Base-by-base conservation (phyloP, 2,329 filamentous ascomycete species). In the Colletotrichum neosansevieriae region DNA sequence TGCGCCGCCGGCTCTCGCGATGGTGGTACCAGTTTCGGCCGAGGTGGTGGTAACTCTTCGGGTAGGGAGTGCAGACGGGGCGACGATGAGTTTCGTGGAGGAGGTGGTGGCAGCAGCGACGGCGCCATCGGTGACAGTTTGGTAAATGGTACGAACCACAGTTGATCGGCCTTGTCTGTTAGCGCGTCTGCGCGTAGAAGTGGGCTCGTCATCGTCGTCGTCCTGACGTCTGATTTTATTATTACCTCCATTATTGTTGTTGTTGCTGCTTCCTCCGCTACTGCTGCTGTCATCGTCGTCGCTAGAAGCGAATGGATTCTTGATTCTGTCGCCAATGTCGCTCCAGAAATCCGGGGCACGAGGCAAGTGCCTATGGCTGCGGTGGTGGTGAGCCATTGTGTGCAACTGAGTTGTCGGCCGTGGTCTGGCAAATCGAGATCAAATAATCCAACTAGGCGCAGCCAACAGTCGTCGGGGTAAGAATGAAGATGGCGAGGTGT, bases 101-200 rank as follows among this genome's bases (percentile, higher is more conserved):
- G 63, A 50, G 40, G 44, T 50, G 17, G 53, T 44, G 19, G 49
- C 34, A 21, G 61, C 47, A 34, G 32, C 45, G 32, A 29, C 10
- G 19, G 50, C 49, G 49, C 29, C 61, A 11, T 56, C 66, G 40
- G 66, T 66, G 61, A 69, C 69, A 42, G 83, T 85, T 57, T 79
- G 78, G 72, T 80, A 84, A 19, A 84, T 76, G 17, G 80, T 82
- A 13, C 73, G 74, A 38, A 78, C 72, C 47, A 81, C 74, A 17
- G 77, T 80, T 19, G 67, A 63, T 29, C 63, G 57, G 19, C 57
- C 67, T 69, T 69, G 29, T 45, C 24, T 67, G 9, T 69, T 69
- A 69, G 67, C 63, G 24, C 51, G 56, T 49, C 44, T 58, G 21
- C 36, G 56, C 29, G 57, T 69, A 65, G 67, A 34, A 44, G 50